Conservation (phyloP, 2,329 filamentous ascomycete species). For the Periglandula ipomoeae region DNA sequence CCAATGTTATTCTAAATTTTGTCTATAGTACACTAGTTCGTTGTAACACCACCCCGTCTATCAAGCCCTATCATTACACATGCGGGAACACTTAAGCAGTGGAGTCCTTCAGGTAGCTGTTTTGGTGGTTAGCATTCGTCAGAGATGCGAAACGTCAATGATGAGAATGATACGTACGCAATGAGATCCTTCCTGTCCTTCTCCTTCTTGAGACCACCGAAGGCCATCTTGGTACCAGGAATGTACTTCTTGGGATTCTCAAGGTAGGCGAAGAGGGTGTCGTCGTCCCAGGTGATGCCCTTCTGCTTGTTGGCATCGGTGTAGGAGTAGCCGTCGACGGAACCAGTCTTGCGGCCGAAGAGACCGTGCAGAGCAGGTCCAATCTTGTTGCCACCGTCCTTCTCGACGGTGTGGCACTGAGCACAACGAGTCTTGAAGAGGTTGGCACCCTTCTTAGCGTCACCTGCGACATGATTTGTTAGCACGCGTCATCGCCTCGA, state of each 20-base stretch:
- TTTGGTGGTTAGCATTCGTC: constrained; percentile 16
- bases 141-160: too few species aligned
- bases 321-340: constrained; percentile 89
- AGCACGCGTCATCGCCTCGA: neutral
- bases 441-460: constrained; percentile 91
- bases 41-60: constrained; percentile 23
- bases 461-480: constrained; percentile 47
- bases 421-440: constrained; percentile 99
- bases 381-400: constrained; percentile 91
- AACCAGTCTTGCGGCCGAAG: constrained; percentile 90
- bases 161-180: constrained; percentile 54
- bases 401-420: constrained; percentile 96
- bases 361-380: constrained; percentile 95
- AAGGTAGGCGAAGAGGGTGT: constrained; percentile 90
- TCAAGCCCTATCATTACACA: constrained; percentile 27
- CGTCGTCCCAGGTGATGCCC: constrained; percentile 80
- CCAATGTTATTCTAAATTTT: constrained; percentile 19
- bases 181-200: constrained; percentile 99
- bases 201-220: constrained; percentile 98
- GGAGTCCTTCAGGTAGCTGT: constrained; percentile 58
- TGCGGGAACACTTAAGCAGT: constrained; percentile 48
- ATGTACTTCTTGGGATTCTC: constrained; percentile 99
- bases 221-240: constrained; percentile 99
- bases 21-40: constrained; percentile 31
- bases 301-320: constrained; percentile 99